Conservation (phyloP, 495 filamentous ascomycete species). For the Penicillium cinerascens region DNA sequence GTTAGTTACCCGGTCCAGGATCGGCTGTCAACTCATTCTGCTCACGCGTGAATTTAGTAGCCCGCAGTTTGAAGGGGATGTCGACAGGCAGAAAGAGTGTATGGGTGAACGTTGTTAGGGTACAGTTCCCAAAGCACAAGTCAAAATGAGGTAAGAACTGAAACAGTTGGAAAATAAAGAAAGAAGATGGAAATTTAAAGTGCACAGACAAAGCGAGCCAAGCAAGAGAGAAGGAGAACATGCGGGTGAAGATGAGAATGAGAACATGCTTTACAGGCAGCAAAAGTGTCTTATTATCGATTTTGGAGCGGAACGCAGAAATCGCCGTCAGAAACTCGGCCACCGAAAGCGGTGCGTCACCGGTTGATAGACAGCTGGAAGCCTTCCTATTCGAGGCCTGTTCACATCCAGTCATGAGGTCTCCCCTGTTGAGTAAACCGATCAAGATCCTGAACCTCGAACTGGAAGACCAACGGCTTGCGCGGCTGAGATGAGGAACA, state of each 20-base stretch:
- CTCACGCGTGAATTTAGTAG: slow-evolving; percentile 1
- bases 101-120: not conserved
- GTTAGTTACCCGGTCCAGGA: slow-evolving; percentile 18
- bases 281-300: not conserved
- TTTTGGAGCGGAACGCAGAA: not conserved
- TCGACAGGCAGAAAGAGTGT: not conserved
- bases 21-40: not conserved
- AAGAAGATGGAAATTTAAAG: not conserved
- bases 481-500: slow-evolving; percentile 8
- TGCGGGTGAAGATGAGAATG: slow-evolving; percentile 9
- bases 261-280: slow-evolving; percentile 12
- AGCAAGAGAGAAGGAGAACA: not conserved
- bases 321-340: not conserved
- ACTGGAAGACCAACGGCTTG: slow-evolving; percentile 3
- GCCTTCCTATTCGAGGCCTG: slow-evolving; percentile 14
- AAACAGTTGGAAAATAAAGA: not conserved
- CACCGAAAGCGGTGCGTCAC: slow-evolving; percentile 13
- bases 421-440: not conserved
- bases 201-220: not conserved
- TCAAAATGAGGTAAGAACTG: not conserved
- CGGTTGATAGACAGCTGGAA: slow-evolving; percentile 5
- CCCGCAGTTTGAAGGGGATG: not conserved
- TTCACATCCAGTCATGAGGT: slow-evolving; percentile 9
- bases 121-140: not conserved
- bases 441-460: not conserved